A percentile compares a stretch with the other conserved stretches of the same genome.
Conservation (phyloP, 2,329 filamentous ascomycete species). For the Microthyrium microscopicum region DNA sequence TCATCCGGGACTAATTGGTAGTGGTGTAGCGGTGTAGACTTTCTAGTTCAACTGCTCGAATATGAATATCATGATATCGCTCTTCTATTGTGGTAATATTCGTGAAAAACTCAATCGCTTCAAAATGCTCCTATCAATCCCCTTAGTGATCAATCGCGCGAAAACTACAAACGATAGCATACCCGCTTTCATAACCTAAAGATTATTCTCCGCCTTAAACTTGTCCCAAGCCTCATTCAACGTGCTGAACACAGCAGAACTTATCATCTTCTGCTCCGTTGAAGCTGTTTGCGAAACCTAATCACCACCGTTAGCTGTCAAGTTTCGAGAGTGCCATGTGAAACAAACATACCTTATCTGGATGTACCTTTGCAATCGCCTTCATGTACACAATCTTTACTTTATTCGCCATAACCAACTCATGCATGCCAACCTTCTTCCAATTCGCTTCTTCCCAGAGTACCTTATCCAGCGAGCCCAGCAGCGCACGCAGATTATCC, state of each 20-base stretch:
- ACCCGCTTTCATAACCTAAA: no score
- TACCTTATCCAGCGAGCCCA: slow-evolving; percentile 75
- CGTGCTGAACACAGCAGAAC: slow-evolving; percentile 45
- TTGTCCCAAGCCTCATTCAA: slow-evolving; percentile 55
- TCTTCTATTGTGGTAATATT: no score
- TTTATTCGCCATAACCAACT: slow-evolving; percentile 81
- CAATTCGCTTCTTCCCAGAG: slow-evolving; percentile 86
- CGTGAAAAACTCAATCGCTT: no score
- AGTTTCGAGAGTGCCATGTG: not conserved
- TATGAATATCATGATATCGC: no score
- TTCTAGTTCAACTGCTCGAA: no score
- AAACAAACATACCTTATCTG: slow-evolving; percentile 67
- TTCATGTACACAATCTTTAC: slow-evolving; percentile 99
- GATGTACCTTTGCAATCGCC: slow-evolving; percentile 95
- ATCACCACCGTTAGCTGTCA: slow-evolving; percentile 10
- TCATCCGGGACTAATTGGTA: no score
- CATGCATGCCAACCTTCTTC: slow-evolving; percentile 92
- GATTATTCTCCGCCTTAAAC: slow-evolving; percentile 45
- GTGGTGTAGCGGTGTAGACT: no score
- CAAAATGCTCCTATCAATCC: no score
- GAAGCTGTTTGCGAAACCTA: slow-evolving; percentile 47
- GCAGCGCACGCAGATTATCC: slow-evolving; percentile 75
- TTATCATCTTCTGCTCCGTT: slow-evolving; percentile 51
- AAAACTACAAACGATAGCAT: no score
- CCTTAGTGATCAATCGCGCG: no score